Conservation (phyloP, 169 alveolate genomes). For the Eimeria acervulina region DNA sequence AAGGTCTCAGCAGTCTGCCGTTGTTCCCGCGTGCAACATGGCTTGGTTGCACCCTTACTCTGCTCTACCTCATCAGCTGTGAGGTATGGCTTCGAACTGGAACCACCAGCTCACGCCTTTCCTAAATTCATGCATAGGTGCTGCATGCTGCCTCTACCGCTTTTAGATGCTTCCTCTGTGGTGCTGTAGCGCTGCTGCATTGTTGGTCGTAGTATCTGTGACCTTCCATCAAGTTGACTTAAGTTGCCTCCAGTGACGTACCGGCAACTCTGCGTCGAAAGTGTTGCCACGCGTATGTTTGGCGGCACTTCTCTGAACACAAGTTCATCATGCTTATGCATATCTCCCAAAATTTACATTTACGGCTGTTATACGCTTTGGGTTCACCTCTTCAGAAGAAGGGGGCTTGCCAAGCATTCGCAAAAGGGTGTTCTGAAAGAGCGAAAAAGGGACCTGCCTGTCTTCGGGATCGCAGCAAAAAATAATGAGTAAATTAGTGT, state of each 20-base stretch:
- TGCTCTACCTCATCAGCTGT: background rate
- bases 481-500: background rate
- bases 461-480: background rate
- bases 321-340: background rate
- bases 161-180: background rate
- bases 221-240: background rate
- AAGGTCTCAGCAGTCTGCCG: background rate
- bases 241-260: background rate
- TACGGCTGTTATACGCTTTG: background rate
- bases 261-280: background rate
- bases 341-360: background rate
- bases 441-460: no score
- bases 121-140: background rate
- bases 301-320: background rate
- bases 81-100: slow-evolving; percentile 15
- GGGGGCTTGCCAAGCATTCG: background rate
- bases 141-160: background rate
- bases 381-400: background rate
- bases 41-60: background rate
- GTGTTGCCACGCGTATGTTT: background rate
- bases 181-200: background rate
- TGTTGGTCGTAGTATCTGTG: background rate
- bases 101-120: background rate
- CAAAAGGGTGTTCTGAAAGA: background rate
- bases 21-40: background rate